Percentiles rank a stretch among this genome's conserved stretches.
phyloP scores from a whole-genome alignment of 805 yeast genomes.

The Teunomyces funiuensis region DNA sequence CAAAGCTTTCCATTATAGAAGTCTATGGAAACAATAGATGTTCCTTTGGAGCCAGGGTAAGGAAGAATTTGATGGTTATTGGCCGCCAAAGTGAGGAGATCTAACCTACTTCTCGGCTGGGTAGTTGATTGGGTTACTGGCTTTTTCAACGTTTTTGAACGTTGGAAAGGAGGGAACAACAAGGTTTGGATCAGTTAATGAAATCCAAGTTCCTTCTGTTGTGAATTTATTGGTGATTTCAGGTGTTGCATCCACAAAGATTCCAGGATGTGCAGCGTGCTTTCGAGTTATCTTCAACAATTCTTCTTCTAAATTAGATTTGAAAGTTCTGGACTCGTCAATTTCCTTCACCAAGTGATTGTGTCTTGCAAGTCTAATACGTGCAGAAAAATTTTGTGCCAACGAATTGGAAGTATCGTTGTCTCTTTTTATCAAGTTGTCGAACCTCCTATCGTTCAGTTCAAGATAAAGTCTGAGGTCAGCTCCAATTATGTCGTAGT shows the following conservation, averaged over 20 bases:
- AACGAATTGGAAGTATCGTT: conserved; percentile 28
- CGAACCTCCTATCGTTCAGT: conserved; percentile 11
- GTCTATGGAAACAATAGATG: conserved; percentile 80
- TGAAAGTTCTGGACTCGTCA: conserved; percentile 12
- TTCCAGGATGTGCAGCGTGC: conserved; percentile 37
- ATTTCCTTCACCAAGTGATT: conserved; percentile 18
- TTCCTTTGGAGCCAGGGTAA: conserved; percentile 51
- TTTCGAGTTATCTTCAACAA: conserved; percentile 16
- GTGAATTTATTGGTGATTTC: conserved; percentile 32
- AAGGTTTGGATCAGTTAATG: conserved; percentile 19
- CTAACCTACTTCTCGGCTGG: conserved; percentile 17
- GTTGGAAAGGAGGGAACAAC: conserved; percentile 46
- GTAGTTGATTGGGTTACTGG: conserved; percentile 47
- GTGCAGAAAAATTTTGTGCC: conserved; percentile 23
- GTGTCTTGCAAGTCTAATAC: conserved; percentile 20
- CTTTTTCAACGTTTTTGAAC: conserved; percentile 66
- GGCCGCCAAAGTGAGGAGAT: conserved; percentile 60
- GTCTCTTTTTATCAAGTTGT: conserved; percentile 18
- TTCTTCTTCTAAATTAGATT: conserved; percentile 19
- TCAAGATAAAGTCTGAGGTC: conserved; percentile 15
- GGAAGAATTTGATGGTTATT: conserved; percentile 59
- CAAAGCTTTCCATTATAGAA: conserved; percentile 63
- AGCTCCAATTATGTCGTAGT: conserved; percentile 22
- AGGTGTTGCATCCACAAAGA: conserved; percentile 32
- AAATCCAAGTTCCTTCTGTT: conserved; percentile 19